Evolutionary conservation across 257 asterid species (phyloP).

Genomic region (Catharanthus roseus): DNA sequence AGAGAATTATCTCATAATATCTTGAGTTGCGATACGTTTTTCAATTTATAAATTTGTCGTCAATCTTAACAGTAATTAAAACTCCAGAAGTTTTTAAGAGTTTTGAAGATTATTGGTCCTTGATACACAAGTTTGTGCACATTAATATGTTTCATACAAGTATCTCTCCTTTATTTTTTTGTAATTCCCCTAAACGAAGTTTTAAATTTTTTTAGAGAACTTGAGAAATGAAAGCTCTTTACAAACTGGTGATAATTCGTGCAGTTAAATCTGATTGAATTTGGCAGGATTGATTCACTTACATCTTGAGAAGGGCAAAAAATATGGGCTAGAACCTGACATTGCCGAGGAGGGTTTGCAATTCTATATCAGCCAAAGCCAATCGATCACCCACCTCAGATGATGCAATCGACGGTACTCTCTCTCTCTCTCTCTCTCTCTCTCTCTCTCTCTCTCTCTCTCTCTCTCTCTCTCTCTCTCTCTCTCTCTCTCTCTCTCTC

Average conservation of each 20-base stretch:
- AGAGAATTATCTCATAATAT: background rate
- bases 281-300: constrained; percentile 69
- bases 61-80: too few relatives aligned
- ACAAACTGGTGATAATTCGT: background rate
- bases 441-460: too few relatives aligned
- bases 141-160: too few relatives aligned
- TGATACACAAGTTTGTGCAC: too few relatives aligned
- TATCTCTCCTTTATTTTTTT: too few relatives aligned
- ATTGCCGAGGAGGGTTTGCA: constrained; percentile 74
- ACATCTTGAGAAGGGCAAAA: constrained; percentile 82
- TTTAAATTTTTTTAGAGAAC: too few relatives aligned
- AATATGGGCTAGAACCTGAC: constrained; percentile 58
- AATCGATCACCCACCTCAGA: constrained; percentile 46
- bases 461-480: too few relatives aligned
- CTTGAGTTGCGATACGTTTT: background rate
- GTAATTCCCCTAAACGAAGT: too few relatives aligned
- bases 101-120: too few relatives aligned
- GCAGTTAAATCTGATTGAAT: background rate
- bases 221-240: background rate
- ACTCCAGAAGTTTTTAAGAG: background rate
- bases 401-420: constrained; percentile 75
- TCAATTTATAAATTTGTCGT: too few relatives aligned
- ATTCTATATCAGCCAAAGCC: constrained; percentile 66
- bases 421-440: background rate
- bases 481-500: too few relatives aligned